Conservation (phyloP, 345 rosid genomes). For the Eucalyptus fibrosa region DNA sequence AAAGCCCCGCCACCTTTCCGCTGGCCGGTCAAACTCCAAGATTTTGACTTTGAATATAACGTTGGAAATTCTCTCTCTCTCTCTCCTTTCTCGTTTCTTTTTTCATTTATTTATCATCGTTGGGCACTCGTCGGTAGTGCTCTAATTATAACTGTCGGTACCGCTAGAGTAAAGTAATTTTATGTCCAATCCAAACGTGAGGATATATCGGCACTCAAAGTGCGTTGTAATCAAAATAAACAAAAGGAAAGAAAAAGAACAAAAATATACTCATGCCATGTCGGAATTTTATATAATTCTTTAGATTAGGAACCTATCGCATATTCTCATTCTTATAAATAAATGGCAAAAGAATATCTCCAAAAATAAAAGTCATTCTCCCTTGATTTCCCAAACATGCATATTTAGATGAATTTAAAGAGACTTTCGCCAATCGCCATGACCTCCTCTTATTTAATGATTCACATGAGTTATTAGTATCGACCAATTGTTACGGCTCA, state of each 20-base stretch:
- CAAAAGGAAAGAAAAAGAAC: neutral
- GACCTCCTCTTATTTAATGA: neutral
- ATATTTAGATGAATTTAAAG: neutral
- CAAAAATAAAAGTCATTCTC: rapidly evolving
- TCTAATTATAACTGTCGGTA: neutral
- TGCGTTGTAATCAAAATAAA: neutral
- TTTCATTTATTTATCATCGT: too few relatives aligned
- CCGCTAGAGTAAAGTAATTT: neutral
- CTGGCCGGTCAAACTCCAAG: neutral
- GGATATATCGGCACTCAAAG: neutral
- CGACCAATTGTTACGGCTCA: rapidly evolving
- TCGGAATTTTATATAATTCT: neutral
- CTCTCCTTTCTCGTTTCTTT: too few relatives aligned
- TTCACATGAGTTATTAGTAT: neutral
- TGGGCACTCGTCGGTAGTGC: neutral
- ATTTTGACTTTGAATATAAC: neutral
- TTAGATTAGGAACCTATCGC: too few relatives aligned
- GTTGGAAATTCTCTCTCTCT: neutral
- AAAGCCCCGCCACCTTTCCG: neutral
- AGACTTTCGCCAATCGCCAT: neutral
- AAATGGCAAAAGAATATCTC: neutral
- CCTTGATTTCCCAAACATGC: neutral
- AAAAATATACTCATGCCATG: neutral
- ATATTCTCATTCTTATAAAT: neutral
- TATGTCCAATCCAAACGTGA: neutral